These are phyloP conservation scores for Cryphonectria radicalis DNA, from an alignment of 2,329 filamentous ascomycete species.

Conservation along the genomic window DNA sequence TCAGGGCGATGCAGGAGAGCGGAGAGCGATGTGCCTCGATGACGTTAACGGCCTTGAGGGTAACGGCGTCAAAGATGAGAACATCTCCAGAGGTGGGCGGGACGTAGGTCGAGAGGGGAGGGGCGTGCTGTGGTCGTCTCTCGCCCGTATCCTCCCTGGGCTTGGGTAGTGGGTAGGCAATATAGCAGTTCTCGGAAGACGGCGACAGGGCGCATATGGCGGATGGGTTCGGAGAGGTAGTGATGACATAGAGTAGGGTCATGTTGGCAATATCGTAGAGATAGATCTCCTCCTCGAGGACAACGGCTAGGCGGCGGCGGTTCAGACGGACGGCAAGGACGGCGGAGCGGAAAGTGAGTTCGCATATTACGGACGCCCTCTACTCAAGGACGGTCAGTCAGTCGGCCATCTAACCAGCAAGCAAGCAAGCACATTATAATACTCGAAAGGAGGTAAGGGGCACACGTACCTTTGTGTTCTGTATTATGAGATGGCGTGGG, in stretches of 20 bases:
- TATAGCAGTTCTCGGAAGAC: constrained; percentile 93
- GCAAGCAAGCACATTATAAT: constrained; percentile 20
- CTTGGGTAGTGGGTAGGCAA: constrained; percentile 88
- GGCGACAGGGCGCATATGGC: constrained; percentile 92
- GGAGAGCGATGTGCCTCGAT: constrained; percentile 94
- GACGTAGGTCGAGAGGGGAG: constrained; percentile 77
- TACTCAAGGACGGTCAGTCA: constrained; percentile 41
- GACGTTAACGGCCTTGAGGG: constrained; percentile 90
- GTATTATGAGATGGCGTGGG: constrained; percentile 89
- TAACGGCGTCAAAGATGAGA: constrained; percentile 86
- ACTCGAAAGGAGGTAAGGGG: neutral
- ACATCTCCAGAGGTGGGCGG: constrained; percentile 89
- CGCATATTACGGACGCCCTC: constrained; percentile 86
- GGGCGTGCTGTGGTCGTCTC: constrained; percentile 77
- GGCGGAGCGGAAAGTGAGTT: constrained; percentile 96
- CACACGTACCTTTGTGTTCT: constrained; percentile 84
- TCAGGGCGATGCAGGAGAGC: constrained; percentile 86
- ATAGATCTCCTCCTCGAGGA: constrained; percentile 95
- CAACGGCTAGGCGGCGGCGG: constrained; percentile 88
- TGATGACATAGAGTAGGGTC: constrained; percentile 89
- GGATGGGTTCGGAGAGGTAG: constrained; percentile 89
- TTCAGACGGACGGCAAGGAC: constrained; percentile 94
- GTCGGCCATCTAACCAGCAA: constrained; percentile 14
- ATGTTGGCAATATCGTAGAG: constrained; percentile 99
- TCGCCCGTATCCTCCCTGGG: constrained; percentile 64